phyloP scores from a whole-genome alignment of 306 rosid species.

The Pterocarpus macrocarpus region DNA sequence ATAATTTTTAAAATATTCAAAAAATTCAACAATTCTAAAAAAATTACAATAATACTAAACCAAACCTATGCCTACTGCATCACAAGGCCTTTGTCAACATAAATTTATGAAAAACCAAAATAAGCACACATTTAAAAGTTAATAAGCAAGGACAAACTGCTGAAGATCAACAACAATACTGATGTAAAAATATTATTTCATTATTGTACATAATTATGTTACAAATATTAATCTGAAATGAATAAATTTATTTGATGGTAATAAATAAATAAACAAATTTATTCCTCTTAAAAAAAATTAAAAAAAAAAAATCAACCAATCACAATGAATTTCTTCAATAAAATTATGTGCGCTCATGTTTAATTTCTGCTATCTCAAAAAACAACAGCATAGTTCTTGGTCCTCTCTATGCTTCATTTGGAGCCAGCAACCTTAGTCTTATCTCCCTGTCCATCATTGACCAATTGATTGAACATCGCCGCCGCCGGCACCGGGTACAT shows the following conservation, averaged over 20 bases:
- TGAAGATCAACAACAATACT: too few relatives aligned
- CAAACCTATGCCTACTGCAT: too few relatives aligned
- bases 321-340: neutral
- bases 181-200: neutral
- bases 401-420: conserved; percentile 1
- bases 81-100: too few relatives aligned
- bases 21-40: too few relatives aligned
- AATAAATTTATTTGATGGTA: neutral
- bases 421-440: conserved; percentile 12
- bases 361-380: neutral
- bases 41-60: too few relatives aligned
- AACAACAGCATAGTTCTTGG: neutral
- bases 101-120: too few relatives aligned
- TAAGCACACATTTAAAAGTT: too few relatives aligned
- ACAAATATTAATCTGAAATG: neutral
- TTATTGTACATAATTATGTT: neutral
- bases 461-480: conserved; percentile 8
- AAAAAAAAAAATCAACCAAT: neutral
- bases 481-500: neutral
- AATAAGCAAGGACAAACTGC: too few relatives aligned
- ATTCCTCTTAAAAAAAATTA: too few relatives aligned
- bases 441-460: conserved; percentile 13
- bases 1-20: too few relatives aligned
- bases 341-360: neutral
- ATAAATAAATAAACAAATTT: too few relatives aligned